A percentile compares a stretch with the other conserved stretches of the same genome.
These are phyloP conservation scores for Flaveria linearis DNA, from an alignment of 129 eudicot genomes.

Conservation along the genomic window DNA sequence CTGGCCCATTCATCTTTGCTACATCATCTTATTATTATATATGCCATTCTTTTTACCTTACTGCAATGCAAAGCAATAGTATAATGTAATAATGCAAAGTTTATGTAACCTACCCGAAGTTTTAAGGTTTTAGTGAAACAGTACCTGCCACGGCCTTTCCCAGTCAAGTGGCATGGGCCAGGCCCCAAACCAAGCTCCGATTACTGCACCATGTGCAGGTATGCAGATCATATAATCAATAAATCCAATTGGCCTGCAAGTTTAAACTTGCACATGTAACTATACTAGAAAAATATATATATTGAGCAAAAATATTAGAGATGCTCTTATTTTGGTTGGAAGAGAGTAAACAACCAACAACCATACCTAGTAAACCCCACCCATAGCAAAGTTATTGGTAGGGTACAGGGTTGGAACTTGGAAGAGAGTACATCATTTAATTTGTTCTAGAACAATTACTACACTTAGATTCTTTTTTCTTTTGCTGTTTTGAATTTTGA, in stretches of 20 bases:
- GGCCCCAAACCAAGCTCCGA: constrained; percentile 74
- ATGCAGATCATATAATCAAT: constrained; percentile 69
- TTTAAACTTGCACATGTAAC: constrained; percentile 4
- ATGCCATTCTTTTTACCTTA: not conserved
- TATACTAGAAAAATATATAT: constrained; percentile 4
- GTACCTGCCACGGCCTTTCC: constrained; percentile 99
- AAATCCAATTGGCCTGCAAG: constrained; percentile 54
- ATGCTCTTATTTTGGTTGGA: constrained; percentile 8
- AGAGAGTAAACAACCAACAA: not conserved
- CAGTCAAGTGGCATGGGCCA: constrained; percentile 40
- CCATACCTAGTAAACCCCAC: too few relatives aligned
- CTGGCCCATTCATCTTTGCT: not conserved
- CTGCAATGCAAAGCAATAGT: not conserved
- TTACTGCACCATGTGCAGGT: constrained; percentile 86
- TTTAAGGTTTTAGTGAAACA: not conserved
- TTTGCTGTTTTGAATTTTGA: not conserved
- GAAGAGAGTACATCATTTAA: not conserved
- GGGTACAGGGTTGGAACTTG: not conserved
- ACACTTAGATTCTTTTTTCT: not conserved
- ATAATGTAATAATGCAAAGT: not conserved
- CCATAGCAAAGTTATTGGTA: too few relatives aligned
- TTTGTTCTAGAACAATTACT: not conserved
- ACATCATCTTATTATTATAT: not conserved
- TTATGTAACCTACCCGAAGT: not conserved
- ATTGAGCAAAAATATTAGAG: not conserved